Evolutionary conservation across 768 basidiomycete genomes (phyloP), one percentile per base, ranked within the genome.

Genomic region (Amanita pseudoporphyria): DNA sequence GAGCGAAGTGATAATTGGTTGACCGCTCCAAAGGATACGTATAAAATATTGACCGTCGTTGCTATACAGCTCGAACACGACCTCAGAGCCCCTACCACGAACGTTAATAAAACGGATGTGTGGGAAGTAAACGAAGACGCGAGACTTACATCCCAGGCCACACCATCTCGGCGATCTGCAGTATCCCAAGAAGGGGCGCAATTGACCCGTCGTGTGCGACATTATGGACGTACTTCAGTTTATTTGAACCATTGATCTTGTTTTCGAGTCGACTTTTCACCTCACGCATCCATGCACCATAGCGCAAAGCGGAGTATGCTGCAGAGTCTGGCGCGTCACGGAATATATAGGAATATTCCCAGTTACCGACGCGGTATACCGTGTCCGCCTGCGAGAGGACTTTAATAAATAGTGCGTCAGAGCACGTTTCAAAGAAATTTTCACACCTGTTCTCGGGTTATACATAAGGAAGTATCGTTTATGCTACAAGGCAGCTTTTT

Each of bases 261-360:
- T 59, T 64, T 53, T 68, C 60, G 19, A 77, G 46, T 53, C 70
- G 71, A 0, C 60, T 59, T 55, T 67, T 68, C 18, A 76, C 58
- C 52, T 77, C 74, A 2, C 74, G 62, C 36, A 72, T 58, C 68
- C 69, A 77, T 1, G 65, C 72, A 1, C 76, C 76, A 38, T 70
- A 76, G 49, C 61, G 64, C n/a, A 74, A 56, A 2, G 70, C 62
- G 10, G 72, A 57, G 45, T 74, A 76, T 48, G 67, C 55, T 0
- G 72, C 60, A 1, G 74, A 73, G 7, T 67, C 60, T 22, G 70
- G 68, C 0, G 73, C 72, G 44, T 74, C 72, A 1, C 74, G 67
- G 58, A 58, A 76, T 22, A 70, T 63, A 68, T 68, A 82, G 51
- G 67, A 74, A 52, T 81, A 80, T 58, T 81, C 79, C 76, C 77